Base-by-base conservation (phyloP, 2,329 filamentous ascomycete genomes). In the Colletotrichum siamense region DNA sequence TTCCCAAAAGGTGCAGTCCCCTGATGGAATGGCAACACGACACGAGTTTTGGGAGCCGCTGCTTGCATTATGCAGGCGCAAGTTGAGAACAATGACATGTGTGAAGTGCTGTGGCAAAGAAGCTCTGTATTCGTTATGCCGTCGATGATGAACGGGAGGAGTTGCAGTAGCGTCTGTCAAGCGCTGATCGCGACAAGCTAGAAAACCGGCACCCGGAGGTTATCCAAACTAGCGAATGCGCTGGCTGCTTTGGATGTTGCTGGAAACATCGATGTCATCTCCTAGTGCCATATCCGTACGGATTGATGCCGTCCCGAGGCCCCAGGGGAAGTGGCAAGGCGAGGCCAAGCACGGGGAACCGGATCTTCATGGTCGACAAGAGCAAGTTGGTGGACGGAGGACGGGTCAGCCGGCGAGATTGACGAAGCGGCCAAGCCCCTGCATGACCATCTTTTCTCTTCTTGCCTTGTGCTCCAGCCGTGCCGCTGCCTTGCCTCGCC, bases 341-440 rank as follows among this genome's bases (percentile, higher is more conserved):
- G 62, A 68, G 57, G 69, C 63, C 69, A 68, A 59, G 73, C 39
- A 69, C 64, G 64, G 73, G 57, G 57, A 73, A 26, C 39, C 73
- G 64, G 64, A 36, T 55, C 32, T 6, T 59, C 24, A 55, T 55
- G n/a, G 57, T 72, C 49, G 52, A 26, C 57, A 36, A 24, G 49
- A 28, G 62, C 34, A 36, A 75, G 44, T 39, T 36, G 39, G 63
- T 64, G 49, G 24, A n/a, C 26, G 52, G 44, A 22, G 39, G 69
- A 44, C 34, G 13, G 61, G 24, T 34, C 59, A 39, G 62, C 57
- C 30, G 57, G 57, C 64, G 39, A 76, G 73, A 72, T 73, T 69
- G 36, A 76, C 69, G 57, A 73, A 59, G 57, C 12, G 59, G 28
- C 36, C 13, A 34, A 15, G 8, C 30, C 36, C 67, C n/a, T 36